Evolutionary conservation across 164 flowering plant genomes (phyloP), one percentile per base, ranked within the genome.

Genomic region (Echeveria elegans): DNA sequence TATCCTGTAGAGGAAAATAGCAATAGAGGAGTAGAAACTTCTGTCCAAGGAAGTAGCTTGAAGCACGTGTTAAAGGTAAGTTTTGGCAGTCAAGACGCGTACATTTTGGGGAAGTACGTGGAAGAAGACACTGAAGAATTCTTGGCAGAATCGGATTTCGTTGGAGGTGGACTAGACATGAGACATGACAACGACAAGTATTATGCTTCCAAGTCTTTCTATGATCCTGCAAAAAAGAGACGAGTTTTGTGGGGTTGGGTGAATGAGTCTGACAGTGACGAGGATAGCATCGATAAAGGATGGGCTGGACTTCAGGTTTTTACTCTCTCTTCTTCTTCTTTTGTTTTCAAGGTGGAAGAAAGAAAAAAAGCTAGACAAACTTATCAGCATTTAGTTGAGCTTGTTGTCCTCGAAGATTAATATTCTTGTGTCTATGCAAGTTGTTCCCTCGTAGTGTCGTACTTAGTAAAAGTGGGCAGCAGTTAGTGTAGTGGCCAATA

Each of bases 241-340:
- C 76, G 91, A 65, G 69, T 86, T n/a, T 70, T 84, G 66, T 79
- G 79, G 81, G 85, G 82, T 64, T 85, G 89, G 87, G 63, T 79
- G 26, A 85, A 83, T 32, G 87, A 85, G 56, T 81, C 86, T 0
- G 70, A 73, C 0, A 74, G 41, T 8, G 45, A 18, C 0, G 68
- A 7, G 0, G 77, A 72, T 56, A 81, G 75, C 41, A 36, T 75
- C 21, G 43, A 63, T 29, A 85, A 76, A 62, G 87, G 87, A 6
- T 85, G 87, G 89, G 65, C 85, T 19, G 89, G 89, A 30, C 12
- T 85, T 70, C 88, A 85, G 79, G 88, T 84, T 72, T n/a, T n/a
- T n/a, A n/a, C n/a, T n/a, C n/a, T n/a, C n/a, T n/a, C n/a, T n/a
- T n/a, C n/a, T n/a, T n/a, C n/a, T n/a, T n/a, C n/a, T n/a, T n/a